A percentile compares a stretch with the other conserved stretches of the same genome.
phyloP scores from a whole-genome alignment of 2,329 filamentous ascomycete species.

The Parafenestella ontariensis region DNA sequence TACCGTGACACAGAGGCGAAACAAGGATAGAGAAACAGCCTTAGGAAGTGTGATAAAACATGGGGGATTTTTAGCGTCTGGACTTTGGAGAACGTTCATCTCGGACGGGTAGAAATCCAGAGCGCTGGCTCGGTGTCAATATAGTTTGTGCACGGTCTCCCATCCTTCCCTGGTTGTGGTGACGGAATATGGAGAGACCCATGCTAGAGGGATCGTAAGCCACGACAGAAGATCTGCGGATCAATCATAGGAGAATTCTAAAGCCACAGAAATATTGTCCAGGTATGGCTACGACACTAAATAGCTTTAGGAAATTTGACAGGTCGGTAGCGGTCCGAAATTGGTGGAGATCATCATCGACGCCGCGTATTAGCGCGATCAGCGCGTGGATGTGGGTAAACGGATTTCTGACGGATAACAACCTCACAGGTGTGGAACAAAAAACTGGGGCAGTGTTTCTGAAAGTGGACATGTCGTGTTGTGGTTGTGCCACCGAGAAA shows the following conservation, averaged over 20 bases:
- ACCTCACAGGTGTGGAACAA: constrained; percentile 4
- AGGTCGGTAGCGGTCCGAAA: constrained; percentile 6
- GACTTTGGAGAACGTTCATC: background rate
- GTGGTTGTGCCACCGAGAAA: constrained; percentile 2
- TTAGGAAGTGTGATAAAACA: background rate
- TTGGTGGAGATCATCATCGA: constrained; percentile 19
- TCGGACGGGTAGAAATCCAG: constrained; percentile 7
- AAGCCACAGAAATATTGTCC: background rate
- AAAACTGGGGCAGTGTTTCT: background rate
- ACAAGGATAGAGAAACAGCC: background rate
- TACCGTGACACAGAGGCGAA: background rate
- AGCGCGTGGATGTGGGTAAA: constrained; percentile 4
- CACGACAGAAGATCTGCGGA: constrained; percentile 3
- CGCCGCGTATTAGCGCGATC: constrained; percentile 7
- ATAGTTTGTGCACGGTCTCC: constrained; percentile 7
- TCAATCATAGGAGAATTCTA: constrained; percentile 6
- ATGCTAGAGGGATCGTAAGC: constrained; percentile 3
- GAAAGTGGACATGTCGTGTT: background rate
- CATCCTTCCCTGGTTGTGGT: constrained; percentile 1
- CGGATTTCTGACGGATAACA: constrained; percentile 3
- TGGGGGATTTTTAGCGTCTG: background rate
- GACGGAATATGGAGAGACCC: constrained; percentile 4
- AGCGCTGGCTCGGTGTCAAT: constrained; percentile 8
- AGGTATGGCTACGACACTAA: background rate
- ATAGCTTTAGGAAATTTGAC: constrained; percentile 1